These are phyloP conservation scores for Pythium utonaiense DNA, from an alignment of 352 stramenopile species.

Conservation along the genomic window DNA sequence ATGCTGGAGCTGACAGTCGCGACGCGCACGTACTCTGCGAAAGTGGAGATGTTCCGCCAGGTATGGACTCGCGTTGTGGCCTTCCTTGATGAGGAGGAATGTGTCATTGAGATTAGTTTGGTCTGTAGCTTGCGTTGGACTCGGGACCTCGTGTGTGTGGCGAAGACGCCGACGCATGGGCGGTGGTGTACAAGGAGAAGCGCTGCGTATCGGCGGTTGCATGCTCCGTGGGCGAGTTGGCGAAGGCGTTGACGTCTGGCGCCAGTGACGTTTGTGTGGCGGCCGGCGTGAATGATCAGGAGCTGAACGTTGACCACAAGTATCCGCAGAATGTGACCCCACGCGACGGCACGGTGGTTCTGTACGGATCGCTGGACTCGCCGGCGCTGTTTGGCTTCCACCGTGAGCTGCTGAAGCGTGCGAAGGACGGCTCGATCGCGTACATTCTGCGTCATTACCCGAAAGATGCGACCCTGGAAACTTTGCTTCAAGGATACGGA, in stretches of 20 bases:
- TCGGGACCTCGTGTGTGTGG: conserved; percentile 59
- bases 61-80: too few relatives aligned
- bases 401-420: conserved; percentile 45
- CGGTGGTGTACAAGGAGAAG: conserved; percentile 64
- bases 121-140: conserved; percentile 55
- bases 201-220: conserved; percentile 62
- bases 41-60: conserved; percentile 83
- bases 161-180: conserved; percentile 50
- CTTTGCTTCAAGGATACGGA: conserved; percentile 89
- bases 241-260: conserved; percentile 8
- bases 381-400: conserved; percentile 73
- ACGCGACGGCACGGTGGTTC: conserved; percentile 47
- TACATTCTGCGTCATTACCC: conserved; percentile 86
- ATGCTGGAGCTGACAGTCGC: conserved; percentile 76
- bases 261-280: conserved; percentile 44
- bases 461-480: conserved; percentile 59
- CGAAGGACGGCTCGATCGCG: conserved; percentile 50
- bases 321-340: conserved; percentile 39
- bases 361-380: conserved; percentile 84
- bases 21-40: conserved; percentile 74
- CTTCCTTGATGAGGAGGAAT: neutral
- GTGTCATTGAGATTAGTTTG: neutral
- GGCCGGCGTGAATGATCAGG: conserved; percentile 63
- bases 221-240: conserved; percentile 45
- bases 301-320: conserved; percentile 69